Evolutionary conservation across 2,329 filamentous ascomycete species (phyloP).

Genomic region (Talaromyces marneffei): DNA sequence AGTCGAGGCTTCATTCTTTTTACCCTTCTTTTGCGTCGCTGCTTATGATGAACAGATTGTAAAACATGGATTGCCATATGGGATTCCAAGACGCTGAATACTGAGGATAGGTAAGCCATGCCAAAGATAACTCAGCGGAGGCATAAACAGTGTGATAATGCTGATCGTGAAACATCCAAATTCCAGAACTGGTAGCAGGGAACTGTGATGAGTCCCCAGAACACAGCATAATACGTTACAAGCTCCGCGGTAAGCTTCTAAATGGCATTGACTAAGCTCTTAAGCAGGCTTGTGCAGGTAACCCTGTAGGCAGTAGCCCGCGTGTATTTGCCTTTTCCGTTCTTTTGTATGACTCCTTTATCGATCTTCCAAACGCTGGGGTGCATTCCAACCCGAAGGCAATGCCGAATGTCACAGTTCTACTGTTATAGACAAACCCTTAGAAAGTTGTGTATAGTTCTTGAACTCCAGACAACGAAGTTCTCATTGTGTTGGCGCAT

Average conservation of each 20-base stretch:
- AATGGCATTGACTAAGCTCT: too few relatives aligned
- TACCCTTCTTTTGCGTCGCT: too few relatives aligned
- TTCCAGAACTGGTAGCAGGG: slow-evolving; percentile 42
- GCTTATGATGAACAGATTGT: too few relatives aligned
- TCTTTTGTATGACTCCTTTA: too few relatives aligned
- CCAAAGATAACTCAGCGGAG: slow-evolving; percentile 32
- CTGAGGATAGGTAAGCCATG: slow-evolving; percentile 26
- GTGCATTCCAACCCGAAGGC: neutral
- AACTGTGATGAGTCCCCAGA: slow-evolving; percentile 40
- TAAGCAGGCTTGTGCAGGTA: too few relatives aligned
- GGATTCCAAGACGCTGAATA: slow-evolving; percentile 16
- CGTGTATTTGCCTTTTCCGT: too few relatives aligned
- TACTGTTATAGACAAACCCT: neutral
- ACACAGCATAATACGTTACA: too few relatives aligned
- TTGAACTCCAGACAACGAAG: neutral
- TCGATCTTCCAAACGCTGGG: too few relatives aligned
- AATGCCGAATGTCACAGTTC: neutral
- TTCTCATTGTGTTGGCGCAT: neutral
- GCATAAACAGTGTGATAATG: slow-evolving; percentile 34
- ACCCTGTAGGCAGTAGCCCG: too few relatives aligned
- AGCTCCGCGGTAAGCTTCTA: too few relatives aligned
- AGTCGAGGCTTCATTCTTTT: too few relatives aligned
- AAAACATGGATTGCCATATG: too few relatives aligned
- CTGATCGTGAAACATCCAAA: slow-evolving; percentile 30
- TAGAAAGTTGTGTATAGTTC: neutral